Evolutionary conservation across 2,329 filamentous ascomycete species (phyloP).

Genomic region (Zymoseptoria ardabiliae): DNA sequence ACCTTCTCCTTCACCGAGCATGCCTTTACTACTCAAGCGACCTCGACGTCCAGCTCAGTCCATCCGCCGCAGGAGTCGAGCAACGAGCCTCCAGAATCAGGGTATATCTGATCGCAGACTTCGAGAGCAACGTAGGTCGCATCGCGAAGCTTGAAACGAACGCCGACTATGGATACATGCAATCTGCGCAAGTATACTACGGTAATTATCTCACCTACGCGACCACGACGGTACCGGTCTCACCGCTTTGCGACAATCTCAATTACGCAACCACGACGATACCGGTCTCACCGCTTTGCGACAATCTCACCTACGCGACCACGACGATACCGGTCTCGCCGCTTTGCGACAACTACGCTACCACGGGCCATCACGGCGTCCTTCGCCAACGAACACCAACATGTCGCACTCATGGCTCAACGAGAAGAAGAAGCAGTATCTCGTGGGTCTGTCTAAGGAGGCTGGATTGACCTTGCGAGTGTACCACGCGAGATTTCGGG

Average conservation of each 20-base stretch:
- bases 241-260: no score
- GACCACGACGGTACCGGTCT: constrained; percentile 33
- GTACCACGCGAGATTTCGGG: neutral
- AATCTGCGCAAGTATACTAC: constrained; percentile 1
- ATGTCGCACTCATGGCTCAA: constrained; percentile 25
- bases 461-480: constrained; percentile 25
- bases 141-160: constrained; percentile 47
- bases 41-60: no score
- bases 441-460: constrained; percentile 25
- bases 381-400: constrained; percentile 2
- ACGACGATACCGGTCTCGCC: constrained; percentile 25
- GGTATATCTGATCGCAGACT: constrained; percentile 38
- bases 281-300: no score
- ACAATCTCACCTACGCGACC: constrained; percentile 47
- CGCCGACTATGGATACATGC: constrained; percentile 40
- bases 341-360: neutral
- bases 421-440: constrained; percentile 23
- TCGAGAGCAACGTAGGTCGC: constrained; percentile 49
- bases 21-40: no score
- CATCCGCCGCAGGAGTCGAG: no score
- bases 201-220: constrained; percentile 43
- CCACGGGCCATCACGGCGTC: no score
- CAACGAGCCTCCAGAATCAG: no score
- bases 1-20: no score
- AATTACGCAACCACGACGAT: neutral